phyloP scores from a whole-genome alignment of 2,329 filamentous ascomycete genomes.

The Ramichloridium luteum region DNA sequence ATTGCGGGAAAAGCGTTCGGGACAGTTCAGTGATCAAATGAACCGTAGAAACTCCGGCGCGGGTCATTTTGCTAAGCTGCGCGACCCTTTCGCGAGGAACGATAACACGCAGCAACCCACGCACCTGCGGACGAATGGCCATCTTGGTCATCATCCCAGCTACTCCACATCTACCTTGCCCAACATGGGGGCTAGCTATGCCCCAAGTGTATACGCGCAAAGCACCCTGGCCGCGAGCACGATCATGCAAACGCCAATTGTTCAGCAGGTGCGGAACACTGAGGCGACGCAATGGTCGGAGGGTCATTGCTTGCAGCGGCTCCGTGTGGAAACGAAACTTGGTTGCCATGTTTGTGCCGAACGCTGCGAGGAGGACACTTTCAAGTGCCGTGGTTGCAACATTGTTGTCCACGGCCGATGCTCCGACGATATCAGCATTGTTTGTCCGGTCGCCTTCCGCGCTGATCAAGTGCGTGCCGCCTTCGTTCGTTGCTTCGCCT shows the following conservation, averaged over 20 bases:
- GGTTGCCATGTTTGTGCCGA: slow-evolving; percentile 67
- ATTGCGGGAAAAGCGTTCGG: slow-evolving; percentile 84
- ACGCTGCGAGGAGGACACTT: slow-evolving; percentile 59
- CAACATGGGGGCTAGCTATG: slow-evolving; percentile 43
- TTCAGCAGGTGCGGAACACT: slow-evolving; percentile 67
- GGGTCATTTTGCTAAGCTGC: not conserved
- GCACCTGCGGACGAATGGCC: too few relatives aligned
- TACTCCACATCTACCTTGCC: slow-evolving; percentile 55
- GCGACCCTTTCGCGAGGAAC: not conserved
- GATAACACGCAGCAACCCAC: too few relatives aligned
- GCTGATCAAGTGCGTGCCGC: slow-evolving; percentile 55
- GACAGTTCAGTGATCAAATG: slow-evolving; percentile 68
- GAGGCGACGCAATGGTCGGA: slow-evolving; percentile 75
- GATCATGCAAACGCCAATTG: slow-evolving; percentile 72
- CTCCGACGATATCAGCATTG: slow-evolving; percentile 46
- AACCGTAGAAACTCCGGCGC: slow-evolving; percentile 68
- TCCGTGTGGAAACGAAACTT: slow-evolving; percentile 45
- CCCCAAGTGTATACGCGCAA: slow-evolving; percentile 71
- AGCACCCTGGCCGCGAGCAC: slow-evolving; percentile 79
- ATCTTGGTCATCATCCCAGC: slow-evolving; percentile 48
- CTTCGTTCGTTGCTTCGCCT: slow-evolving; percentile 57
- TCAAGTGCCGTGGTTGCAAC: slow-evolving; percentile 55
- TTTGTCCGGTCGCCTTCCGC: slow-evolving; percentile 53
- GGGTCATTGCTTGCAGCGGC: slow-evolving; percentile 66
- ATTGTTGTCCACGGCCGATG: slow-evolving; percentile 47